Conservation (phyloP, 2,329 filamentous ascomycete species). For the Aspergillus tubingensis region DNA sequence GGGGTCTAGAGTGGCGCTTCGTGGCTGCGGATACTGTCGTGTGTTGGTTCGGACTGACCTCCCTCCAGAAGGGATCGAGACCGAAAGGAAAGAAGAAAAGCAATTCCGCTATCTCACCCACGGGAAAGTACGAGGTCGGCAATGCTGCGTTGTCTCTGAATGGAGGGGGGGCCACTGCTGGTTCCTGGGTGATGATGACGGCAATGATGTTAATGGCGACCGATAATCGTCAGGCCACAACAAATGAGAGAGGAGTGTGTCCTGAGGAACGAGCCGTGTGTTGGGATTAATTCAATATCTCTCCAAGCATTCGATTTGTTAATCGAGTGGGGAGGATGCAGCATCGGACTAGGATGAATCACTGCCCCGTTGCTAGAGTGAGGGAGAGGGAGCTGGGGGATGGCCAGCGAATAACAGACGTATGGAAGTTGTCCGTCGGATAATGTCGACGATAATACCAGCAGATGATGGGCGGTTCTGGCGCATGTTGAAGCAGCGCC, state of each 20-base stretch:
- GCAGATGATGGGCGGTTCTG: not conserved
- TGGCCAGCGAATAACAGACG: not conserved
- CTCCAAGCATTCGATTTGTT: no score
- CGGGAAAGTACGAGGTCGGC: slow-evolving; percentile 9
- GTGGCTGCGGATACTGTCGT: slow-evolving; percentile 50
- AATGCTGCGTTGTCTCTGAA: slow-evolving; percentile 3
- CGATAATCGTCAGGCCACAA: not conserved
- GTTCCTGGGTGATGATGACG: slow-evolving; percentile 5
- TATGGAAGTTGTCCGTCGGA: not conserved
- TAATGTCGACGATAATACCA: slow-evolving; percentile 1
- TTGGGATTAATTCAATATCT: not conserved
- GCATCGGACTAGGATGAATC: slow-evolving; percentile 1
- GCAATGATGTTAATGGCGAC: slow-evolving; percentile 37
- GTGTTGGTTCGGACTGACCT: slow-evolving; percentile 52
- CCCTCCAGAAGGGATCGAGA: slow-evolving; percentile 1
- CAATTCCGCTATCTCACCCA: not conserved
- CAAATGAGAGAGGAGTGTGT: slow-evolving; percentile 5
- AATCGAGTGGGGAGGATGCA: not conserved
- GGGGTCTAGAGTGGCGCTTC: slow-evolving; percentile 33
- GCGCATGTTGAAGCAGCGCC: not conserved
- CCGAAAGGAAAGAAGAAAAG: not conserved
- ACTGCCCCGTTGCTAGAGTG: not conserved
- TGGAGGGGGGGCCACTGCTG: not conserved
- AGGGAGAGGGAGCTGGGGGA: not conserved
- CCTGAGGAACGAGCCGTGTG: slow-evolving; percentile 17